Percentiles rank a stretch among this genome's conserved stretches.
Evolutionary conservation across 2,329 filamentous ascomycete genomes (phyloP).

Genomic region (Aspergillus jensenii): DNA sequence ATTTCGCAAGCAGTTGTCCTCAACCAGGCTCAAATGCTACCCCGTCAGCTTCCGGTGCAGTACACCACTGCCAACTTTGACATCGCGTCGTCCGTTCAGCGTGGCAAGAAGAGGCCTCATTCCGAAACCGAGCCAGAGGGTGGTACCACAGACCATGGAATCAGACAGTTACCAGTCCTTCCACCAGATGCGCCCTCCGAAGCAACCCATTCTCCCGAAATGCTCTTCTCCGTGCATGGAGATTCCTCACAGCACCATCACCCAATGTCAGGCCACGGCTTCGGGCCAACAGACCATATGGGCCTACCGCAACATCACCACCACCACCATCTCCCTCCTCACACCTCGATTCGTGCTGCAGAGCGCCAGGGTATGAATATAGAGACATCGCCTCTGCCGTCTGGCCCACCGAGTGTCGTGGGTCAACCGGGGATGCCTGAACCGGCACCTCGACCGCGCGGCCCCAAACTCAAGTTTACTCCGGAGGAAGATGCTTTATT

Average conservation of each 20-base stretch:
- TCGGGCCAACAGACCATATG: slow-evolving; percentile 41
- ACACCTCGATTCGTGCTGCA: slow-evolving; percentile 65
- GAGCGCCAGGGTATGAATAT: slow-evolving; percentile 60
- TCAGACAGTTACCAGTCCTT: slow-evolving; percentile 34
- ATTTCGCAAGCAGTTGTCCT: slow-evolving; percentile 33
- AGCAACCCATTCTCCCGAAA: slow-evolving; percentile 33
- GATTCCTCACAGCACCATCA: slow-evolving; percentile 34
- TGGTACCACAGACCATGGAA: slow-evolving; percentile 22
- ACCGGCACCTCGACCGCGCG: slow-evolving; percentile 76
- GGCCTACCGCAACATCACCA: slow-evolving; percentile 65
- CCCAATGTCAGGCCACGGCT: slow-evolving; percentile 29
- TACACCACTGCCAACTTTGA: slow-evolving; percentile 35
- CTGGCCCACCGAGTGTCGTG: slow-evolving; percentile 77
- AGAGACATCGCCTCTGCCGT: slow-evolving; percentile 45
- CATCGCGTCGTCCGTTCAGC: slow-evolving; percentile 29
- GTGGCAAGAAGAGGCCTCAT: slow-evolving; percentile 36
- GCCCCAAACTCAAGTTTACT: slow-evolving; percentile 91
- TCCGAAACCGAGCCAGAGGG: slow-evolving; percentile 30
- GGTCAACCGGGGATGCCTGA: slow-evolving; percentile 83
- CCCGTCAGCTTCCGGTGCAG: slow-evolving; percentile 35
- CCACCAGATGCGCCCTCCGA: slow-evolving; percentile 31
- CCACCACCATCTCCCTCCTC: slow-evolving; percentile 76
- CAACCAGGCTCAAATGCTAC: slow-evolving; percentile 34
- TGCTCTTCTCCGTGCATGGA: slow-evolving; percentile 34
- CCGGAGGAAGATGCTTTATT: slow-evolving; percentile 85